phyloP scores from a whole-genome alignment of 441 rosid genomes.

The Aleurites moluccanus region DNA sequence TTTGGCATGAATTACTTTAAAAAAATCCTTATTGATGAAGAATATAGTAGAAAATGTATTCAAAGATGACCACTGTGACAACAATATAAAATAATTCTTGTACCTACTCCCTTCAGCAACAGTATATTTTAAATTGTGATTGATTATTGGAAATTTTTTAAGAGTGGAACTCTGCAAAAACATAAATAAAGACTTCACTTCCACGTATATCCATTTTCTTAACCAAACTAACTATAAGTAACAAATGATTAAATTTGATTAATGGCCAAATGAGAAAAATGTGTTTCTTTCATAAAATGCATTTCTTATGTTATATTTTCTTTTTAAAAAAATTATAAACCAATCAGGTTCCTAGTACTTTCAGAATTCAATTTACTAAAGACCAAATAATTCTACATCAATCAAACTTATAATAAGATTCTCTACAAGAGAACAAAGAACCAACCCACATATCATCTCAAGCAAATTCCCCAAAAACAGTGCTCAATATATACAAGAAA shows the following conservation, averaged over 20 bases:
- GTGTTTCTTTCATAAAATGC: background rate
- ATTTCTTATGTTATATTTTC: background rate
- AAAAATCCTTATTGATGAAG: background rate
- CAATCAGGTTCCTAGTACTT: background rate
- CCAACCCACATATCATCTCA: background rate
- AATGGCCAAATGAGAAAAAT: background rate
- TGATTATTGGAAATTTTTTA: background rate
- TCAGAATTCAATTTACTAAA: background rate
- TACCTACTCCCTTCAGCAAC: background rate
- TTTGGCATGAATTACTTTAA: background rate
- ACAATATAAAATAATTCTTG: background rate
- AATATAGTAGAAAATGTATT: background rate
- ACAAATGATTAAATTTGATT: background rate
- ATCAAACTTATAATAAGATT: background rate
- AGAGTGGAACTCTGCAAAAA: background rate
- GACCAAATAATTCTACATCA: background rate
- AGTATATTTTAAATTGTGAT: background rate
- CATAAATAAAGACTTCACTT: background rate
- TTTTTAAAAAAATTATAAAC: background rate
- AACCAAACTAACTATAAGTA: background rate
- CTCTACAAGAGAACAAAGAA: background rate
- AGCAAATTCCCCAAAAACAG: background rate
- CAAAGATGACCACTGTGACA: background rate
- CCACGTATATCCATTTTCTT: background rate
- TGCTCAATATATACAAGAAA: slow-evolving; percentile 6